A percentile compares a stretch with the other conserved stretches of the same genome.
phyloP scores from a whole-genome alignment of 345 rosid genomes.

The Leavenworthia alabamica region DNA sequence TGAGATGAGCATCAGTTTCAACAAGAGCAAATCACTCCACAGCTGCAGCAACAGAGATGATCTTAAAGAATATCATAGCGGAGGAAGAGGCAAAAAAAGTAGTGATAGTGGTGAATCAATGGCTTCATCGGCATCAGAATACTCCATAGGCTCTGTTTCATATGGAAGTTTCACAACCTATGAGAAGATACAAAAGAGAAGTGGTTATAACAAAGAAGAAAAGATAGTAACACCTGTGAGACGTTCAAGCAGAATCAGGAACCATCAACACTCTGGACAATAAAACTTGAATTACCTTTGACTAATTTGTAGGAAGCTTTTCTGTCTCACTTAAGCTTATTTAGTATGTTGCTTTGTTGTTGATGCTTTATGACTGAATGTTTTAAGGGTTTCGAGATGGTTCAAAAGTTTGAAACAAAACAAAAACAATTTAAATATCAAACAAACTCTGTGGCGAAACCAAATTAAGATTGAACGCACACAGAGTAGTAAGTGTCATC shows the following conservation, averaged over 20 bases:
- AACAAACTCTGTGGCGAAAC: not conserved
- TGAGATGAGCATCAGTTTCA: constrained; percentile 49
- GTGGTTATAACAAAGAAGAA: constrained; percentile 48
- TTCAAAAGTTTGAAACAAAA: not conserved
- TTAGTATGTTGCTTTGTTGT: not conserved
- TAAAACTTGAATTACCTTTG: constrained; percentile 2
- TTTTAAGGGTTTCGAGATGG: not conserved
- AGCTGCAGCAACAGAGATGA: constrained; percentile 19
- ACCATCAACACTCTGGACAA: constrained; percentile 42
- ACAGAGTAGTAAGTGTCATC: not conserved
- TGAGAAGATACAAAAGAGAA: constrained; percentile 57
- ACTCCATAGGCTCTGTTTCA: constrained; percentile 49
- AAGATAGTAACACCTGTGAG: constrained; percentile 61
- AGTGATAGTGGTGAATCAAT: constrained; percentile 47
- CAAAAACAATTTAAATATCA: not conserved
- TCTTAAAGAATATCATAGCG: constrained; percentile 35
- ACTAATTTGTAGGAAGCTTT: constrained; percentile 21
- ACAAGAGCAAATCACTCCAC: constrained; percentile 31
- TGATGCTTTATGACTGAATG: no score
- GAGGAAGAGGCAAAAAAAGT: constrained; percentile 32
- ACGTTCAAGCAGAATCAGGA: constrained; percentile 77
- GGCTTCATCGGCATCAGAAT: constrained; percentile 70
- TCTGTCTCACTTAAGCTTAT: constrained; percentile 30
- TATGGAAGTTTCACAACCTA: constrained; percentile 83
- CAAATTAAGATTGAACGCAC: not conserved